Evolutionary conservation across 2,329 filamentous ascomycete genomes (phyloP), one percentile per base, ranked within the genome.

Genomic region (Aspergillus vadensis): DNA sequence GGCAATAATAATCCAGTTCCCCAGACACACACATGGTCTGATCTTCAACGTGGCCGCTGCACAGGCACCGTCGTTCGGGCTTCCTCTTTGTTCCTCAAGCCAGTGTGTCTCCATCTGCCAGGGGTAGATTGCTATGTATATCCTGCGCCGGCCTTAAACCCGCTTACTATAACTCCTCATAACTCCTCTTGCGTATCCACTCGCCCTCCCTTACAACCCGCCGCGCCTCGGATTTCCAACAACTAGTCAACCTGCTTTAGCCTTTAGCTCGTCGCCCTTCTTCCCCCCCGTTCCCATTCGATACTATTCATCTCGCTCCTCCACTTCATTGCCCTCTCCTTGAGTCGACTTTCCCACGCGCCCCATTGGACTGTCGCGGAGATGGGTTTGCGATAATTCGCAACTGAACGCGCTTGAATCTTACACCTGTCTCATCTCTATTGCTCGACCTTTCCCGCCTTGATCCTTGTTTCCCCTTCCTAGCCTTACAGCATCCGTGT

Each of bases 41-140:
- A 67, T 66, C 61, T 62, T 63, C 67, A 69, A 69, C 65, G 65
- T 69, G 63, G 64, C 65, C 59, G 25, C 47, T 50, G 47, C 47
- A 50, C 47, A 50, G 47, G 47, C 47, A 50, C 47, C n/a, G 2
- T 30, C 39, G 56, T 58, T 54, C 38, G 19, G 49, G 14, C 23
- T 27, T 38, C 54, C 52, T 17, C 6, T 10, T 60, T 48, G 59
- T 53, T 52, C 61, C 57, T 51, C 12, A 14, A 14, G 12, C 32
- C 25, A 27, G 25, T 14, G 32, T 36, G 63, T 65, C 60, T 63
- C 58, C 50, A 61, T 58, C 50, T 57, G 47, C 61, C 63, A 62
- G 58, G 58, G 55, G 55, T 55, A 55, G 57, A 23, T 38, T 44
- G 36, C 55, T 53, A 43, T 59, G 59, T 50, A 50, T 43, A 49